A percentile compares a stretch with the other conserved stretches of the same genome.
Conservation (phyloP, 2,329 filamentous ascomycete genomes). For the Colletotrichum lindemuthianum region DNA sequence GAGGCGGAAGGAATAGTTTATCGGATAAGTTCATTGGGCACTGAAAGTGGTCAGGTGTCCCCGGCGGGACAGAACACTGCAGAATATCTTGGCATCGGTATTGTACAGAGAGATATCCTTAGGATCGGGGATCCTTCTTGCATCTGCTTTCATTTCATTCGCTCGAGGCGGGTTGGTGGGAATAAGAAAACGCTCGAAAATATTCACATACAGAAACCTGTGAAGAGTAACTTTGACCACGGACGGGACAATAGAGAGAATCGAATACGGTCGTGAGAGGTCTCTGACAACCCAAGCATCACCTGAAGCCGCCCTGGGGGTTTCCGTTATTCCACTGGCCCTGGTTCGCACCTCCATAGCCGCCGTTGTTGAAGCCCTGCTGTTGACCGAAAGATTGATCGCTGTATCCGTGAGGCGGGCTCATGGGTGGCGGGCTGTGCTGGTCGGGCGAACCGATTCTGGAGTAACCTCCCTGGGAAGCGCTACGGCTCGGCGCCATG, state of each 20-base stretch:
- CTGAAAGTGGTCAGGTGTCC: constrained; percentile 6
- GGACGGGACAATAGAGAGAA: not conserved
- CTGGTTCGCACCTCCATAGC: constrained; percentile 30
- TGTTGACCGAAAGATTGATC: constrained; percentile 25
- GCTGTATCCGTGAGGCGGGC: constrained; percentile 21
- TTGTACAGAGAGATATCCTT: constrained; percentile 9
- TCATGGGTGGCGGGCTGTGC: constrained; percentile 36
- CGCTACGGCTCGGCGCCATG: constrained; percentile 31
- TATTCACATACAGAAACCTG: constrained; percentile 14
- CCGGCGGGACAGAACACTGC: not conserved
- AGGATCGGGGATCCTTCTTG: not conserved
- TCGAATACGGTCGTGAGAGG: not conserved
- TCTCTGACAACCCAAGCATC: not conserved
- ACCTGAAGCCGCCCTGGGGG: constrained; percentile 32
- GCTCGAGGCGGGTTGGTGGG: not conserved
- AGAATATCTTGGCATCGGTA: constrained; percentile 24
- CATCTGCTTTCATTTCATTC: constrained; percentile 6
- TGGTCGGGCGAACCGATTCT: constrained; percentile 30
- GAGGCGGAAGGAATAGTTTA: not conserved
- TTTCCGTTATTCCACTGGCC: constrained; percentile 29
- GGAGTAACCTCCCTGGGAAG: constrained; percentile 32
- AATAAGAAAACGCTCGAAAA: constrained; percentile 16
- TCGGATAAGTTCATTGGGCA: not conserved
- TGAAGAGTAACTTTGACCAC: not conserved
- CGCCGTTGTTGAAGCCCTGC: constrained; percentile 20